Conservation (phyloP, 208 protist species). For the Porcisia hertigi region DNA sequence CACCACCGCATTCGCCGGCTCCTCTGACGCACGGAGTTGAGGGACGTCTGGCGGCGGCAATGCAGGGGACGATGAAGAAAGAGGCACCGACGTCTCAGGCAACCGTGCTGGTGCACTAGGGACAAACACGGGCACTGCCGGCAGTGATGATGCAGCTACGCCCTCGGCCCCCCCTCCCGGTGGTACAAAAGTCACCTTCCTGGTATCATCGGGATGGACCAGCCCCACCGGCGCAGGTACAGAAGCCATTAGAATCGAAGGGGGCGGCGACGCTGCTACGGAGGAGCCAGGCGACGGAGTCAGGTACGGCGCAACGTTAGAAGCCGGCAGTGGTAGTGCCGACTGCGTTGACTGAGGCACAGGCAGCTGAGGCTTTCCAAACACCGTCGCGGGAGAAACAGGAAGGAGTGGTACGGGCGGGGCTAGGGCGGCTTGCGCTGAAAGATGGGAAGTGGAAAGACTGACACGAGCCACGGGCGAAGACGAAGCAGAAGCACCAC, state of each 20-base stretch:
- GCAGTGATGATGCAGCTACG: not conserved
- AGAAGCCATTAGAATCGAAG: constrained; percentile 2
- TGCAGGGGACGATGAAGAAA: not conserved
- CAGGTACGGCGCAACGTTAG: not conserved
- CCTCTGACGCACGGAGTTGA: constrained; percentile 11
- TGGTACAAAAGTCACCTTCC: constrained; percentile 2
- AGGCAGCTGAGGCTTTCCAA: not conserved
- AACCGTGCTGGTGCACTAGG: not conserved
- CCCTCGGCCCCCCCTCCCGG: not conserved
- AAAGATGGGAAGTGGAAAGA: not conserved
- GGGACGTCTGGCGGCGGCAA: not conserved
- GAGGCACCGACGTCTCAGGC: not conserved
- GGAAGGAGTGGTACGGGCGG: not conserved
- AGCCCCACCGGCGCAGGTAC: not conserved
- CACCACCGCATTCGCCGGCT: not conserved
- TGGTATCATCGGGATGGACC: not conserved
- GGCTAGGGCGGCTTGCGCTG: not conserved
- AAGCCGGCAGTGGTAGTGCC: not conserved
- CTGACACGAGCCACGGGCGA: not conserved
- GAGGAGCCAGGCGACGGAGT: not conserved
- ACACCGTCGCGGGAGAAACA: not conserved
- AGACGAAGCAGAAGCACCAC: not conserved
- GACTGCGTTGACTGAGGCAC: not conserved
- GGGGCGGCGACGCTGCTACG: not conserved
- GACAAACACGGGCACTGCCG: not conserved